Conservation (phyloP, 805 yeast species). For the Kazachstania taianensis region DNA sequence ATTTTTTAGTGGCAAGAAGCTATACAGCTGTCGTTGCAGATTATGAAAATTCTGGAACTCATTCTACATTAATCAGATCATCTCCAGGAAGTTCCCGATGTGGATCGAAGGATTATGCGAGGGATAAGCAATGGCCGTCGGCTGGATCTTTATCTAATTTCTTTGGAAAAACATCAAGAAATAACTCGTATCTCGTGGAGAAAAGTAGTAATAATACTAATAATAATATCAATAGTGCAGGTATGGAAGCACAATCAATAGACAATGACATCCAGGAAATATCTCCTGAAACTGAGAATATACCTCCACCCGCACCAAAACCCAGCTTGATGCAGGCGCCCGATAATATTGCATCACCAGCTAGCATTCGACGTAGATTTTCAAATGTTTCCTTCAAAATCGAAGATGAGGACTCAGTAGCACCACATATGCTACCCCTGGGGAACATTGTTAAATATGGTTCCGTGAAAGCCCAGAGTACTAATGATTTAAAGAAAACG, state of each 20-base stretch:
- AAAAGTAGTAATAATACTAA: background rate
- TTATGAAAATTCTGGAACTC: conserved; percentile 8
- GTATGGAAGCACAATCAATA: too few species aligned
- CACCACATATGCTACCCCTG: conserved; percentile 7
- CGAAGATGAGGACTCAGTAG: conserved; percentile 13
- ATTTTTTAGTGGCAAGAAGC: conserved; percentile 49
- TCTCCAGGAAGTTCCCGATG: conserved; percentile 6
- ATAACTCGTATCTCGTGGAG: background rate
- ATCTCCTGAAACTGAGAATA: too few species aligned
- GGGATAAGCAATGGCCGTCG: conserved; percentile 11
- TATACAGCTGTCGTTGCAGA: conserved; percentile 44
- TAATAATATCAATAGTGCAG: background rate
- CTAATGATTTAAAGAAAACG: conserved; percentile 2
- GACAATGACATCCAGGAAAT: too few species aligned
- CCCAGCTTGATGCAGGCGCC: background rate
- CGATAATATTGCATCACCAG: background rate
- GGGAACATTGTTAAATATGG: background rate
- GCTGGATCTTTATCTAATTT: conserved; percentile 2
- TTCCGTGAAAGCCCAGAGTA: background rate
- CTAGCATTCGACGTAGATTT: background rate
- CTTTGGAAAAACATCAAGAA: background rate
- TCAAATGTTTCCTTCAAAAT: conserved; percentile 1
- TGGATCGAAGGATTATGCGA: conserved; percentile 2
- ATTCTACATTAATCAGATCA: conserved; percentile 1
- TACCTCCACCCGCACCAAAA: background rate